Base-by-base conservation (phyloP, 306 rosid genomes). In the Luffa acutangula region DNA sequence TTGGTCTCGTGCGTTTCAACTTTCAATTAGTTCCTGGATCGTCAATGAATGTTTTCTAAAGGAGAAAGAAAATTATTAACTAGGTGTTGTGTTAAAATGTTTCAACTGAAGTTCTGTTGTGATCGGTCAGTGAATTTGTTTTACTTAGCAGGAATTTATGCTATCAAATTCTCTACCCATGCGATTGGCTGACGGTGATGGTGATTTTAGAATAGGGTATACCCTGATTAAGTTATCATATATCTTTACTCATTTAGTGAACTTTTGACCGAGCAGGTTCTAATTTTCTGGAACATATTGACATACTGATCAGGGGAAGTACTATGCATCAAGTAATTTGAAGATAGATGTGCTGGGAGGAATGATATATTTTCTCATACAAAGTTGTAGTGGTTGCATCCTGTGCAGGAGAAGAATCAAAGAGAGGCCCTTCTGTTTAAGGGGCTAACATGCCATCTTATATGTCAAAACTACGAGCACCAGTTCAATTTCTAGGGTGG, bases 361-460 rank as follows among this genome's bases (percentile, higher is more conserved):
- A 89, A 95, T 95, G 99, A 85, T 87, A 89, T 86, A 83, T 76
- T 64, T 76, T 87, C 58, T 82, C 80, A 87, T 71, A 31, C 79
- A 53, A 78, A 42, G 81, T 54, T 85, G 86, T 80, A 75, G 46
- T 41, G 67, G 51, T 76, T 69, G 80, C 53, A 82, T 62, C 80
- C 78, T 85, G 78, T 75, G 86, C 69, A 45, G 34, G 75, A 71
- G 74, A 76, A 72, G 79, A 51, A 45, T 76, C 63, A 87, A 81
- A 79, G 82, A 71, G 37, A 74, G 80, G 78, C 71, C 72, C 48
- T 80, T 82, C 39, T 80, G 78, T 81, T 74, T 84, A 54, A 85
- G 88, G 80, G 89, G 87, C 76, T 91, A 92, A 91, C 80, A 96
- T 96, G 99, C 94, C 96, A 83, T 86, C 96, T 13, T 78, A 87